Percentiles rank a stretch among this genome's conserved stretches.
Conservation (phyloP, 164 flowering plant genomes). For the Piper longum region DNA sequence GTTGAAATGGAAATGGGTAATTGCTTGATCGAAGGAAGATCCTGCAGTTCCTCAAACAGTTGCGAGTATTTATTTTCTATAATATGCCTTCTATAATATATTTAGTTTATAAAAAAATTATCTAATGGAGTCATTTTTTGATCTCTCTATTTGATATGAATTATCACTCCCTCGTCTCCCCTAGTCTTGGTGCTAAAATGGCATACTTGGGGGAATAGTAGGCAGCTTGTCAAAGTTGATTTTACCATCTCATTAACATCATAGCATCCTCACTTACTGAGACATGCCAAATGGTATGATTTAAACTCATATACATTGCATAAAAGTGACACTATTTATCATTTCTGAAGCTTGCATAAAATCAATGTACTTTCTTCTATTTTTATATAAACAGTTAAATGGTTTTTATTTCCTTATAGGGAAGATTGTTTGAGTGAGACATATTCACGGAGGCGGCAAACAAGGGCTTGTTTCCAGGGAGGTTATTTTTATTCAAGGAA, state of each 20-base stretch:
- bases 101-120: background rate
- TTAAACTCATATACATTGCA: background rate
- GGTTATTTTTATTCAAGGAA: conserved; percentile 24
- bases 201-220: too few relatives aligned
- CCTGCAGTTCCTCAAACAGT: conserved; percentile 70
- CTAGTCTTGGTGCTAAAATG: too few relatives aligned
- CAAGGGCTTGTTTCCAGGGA: conserved; percentile 21
- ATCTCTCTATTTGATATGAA: too few relatives aligned
- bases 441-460: conserved; percentile 41
- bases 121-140: too few relatives aligned
- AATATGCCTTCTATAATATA: background rate
- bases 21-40: conserved; percentile 70
- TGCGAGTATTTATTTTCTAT: conserved; percentile 39
- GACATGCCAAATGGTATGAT: background rate
- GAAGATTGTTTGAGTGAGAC: conserved; percentile 42
- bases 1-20: conserved; percentile 60
- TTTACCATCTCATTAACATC: too few relatives aligned
- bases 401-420: conserved; percentile 25
- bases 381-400: background rate
- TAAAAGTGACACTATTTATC: background rate
- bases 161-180: too few relatives aligned
- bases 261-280: background rate
- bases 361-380: background rate
- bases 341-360: background rate
- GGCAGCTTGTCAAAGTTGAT: too few relatives aligned